Base-by-base conservation (phyloP, 371 early-diverging fungal genomes). In the Dichotomocladium elegans region DNA sequence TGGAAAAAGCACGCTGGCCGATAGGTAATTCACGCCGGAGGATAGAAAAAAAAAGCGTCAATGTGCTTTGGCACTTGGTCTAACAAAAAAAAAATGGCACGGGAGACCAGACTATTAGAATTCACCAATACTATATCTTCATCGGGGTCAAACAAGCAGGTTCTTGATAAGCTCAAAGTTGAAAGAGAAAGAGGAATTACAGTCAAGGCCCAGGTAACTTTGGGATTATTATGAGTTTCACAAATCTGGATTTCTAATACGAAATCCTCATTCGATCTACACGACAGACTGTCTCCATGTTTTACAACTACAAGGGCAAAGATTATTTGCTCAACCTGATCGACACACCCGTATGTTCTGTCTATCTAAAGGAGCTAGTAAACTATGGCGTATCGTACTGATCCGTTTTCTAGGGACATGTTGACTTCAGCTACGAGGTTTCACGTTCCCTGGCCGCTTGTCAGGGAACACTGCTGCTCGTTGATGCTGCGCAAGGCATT, bases 141-240 rank as follows among this genome's bases (percentile, higher is more conserved):
- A 33, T 67, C 76, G 25, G 78, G 75, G 42, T 75, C 72, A 19
- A 92, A 95, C 58, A 90, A 91, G 53, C 96, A 96, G 63, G 93
- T 95, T 2, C 70, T 98, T 26, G 98, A 98, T 60, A 96, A 94
- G 68, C 80, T 98, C 3, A 87, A 89, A 62, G 97, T 98, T 0
- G 98, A 98, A 67, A 67, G 94, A 8, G 94, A 96, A 61, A 80
- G 98, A 27, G 98, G 98, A 15, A 96, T 98, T 49, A 96, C 97
- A 5, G 95, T 98, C 37, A 98, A 98, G 68, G 98, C 98, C 9
- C 96, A 95, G 84, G 88, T 87, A 70, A 25, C 44, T 15, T 5
- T 44, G 21, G 40, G 12, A 24, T 25, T 17, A 21, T 21, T 14
- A 19, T 14, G 12, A 24, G 19, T 31, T n/a, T 14, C 1, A 25